These are phyloP conservation scores for Sclerospora graminicola DNA, from an alignment of 352 stramenopile species.

Conservation along the genomic window DNA sequence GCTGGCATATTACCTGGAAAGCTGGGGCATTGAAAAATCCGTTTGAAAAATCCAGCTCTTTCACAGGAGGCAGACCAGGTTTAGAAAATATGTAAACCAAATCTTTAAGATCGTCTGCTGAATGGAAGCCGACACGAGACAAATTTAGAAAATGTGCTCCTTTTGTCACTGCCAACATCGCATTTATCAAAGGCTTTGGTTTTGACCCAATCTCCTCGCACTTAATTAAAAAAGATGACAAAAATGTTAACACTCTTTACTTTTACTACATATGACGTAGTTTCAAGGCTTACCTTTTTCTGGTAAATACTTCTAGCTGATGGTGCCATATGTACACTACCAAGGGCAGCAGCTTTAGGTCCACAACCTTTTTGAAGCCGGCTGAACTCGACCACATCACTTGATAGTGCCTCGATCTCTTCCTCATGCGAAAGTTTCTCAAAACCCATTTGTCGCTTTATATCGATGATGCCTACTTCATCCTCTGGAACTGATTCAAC, in stretches of 20 bases:
- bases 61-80: conserved; percentile 23
- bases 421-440: conserved; percentile 16
- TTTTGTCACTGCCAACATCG: conserved; percentile 27
- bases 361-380: not conserved
- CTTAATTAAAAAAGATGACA: conserved; percentile 16
- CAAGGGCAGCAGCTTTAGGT: not conserved
- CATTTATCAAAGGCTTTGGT: conserved; percentile 29
- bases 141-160: conserved; percentile 36
- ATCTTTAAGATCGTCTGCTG: conserved; percentile 36
- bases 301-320: conserved; percentile 27
- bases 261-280: too few species aligned
- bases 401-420: conserved; percentile 6
- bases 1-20: conserved; percentile 36
- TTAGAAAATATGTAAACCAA: conserved; percentile 34
- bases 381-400: conserved; percentile 23
- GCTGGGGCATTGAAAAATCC: conserved; percentile 50
- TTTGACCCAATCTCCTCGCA: conserved; percentile 31
- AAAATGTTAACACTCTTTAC: too few species aligned
- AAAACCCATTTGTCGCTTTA: conserved; percentile 63
- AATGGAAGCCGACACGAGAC: conserved; percentile 42
- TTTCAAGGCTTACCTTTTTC: conserved; percentile 20
- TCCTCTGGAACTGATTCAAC: conserved; percentile 1
- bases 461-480: conserved; percentile 44
- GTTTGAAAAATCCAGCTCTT: conserved; percentile 40
- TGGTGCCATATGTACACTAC: conserved; percentile 8